phyloP scores from a whole-genome alignment of 148 eudicot genomes.

The Amaranthus hypochondriacus region DNA sequence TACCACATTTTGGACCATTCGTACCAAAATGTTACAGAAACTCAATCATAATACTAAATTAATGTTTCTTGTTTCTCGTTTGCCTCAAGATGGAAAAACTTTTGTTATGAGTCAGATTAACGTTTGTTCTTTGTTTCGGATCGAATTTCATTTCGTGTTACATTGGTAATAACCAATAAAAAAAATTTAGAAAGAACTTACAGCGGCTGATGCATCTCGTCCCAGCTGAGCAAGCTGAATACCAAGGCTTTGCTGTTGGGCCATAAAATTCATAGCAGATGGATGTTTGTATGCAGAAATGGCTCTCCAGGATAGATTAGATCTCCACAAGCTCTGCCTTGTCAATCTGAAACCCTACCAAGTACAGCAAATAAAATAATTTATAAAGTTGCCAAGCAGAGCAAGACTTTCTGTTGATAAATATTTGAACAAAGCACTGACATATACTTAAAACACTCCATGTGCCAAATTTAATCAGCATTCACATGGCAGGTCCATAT shows the following conservation, averaged over 20 bases:
- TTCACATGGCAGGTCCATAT: background rate
- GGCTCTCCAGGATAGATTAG: conserved; percentile 66
- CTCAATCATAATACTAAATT: no score
- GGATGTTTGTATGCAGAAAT: conserved; percentile 65
- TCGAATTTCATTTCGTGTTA: no score
- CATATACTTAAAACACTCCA: background rate
- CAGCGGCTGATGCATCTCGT: conserved; percentile 98
- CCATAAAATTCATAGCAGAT: conserved; percentile 66
- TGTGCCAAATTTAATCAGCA: background rate
- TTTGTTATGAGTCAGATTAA: no score
- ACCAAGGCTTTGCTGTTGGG: conserved; percentile 82
- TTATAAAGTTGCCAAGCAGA: background rate
- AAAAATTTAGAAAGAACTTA: conserved; percentile 26
- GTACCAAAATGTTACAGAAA: no score
- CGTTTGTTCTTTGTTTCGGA: no score
- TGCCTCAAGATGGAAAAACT: no score
- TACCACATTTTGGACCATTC: no score
- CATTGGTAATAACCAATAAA: background rate
- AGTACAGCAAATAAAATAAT: conserved; percentile 6
- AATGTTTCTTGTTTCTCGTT: no score
- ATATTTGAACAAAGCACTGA: background rate
- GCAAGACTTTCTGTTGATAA: background rate
- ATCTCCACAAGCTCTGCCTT: conserved; percentile 65
- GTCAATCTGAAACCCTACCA: conserved; percentile 74
- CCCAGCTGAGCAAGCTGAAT: conserved; percentile 89